Evolutionary conservation across 495 filamentous ascomycete species (phyloP), one percentile per base, ranked within the genome.

Genomic region (Penicillium odoratum): DNA sequence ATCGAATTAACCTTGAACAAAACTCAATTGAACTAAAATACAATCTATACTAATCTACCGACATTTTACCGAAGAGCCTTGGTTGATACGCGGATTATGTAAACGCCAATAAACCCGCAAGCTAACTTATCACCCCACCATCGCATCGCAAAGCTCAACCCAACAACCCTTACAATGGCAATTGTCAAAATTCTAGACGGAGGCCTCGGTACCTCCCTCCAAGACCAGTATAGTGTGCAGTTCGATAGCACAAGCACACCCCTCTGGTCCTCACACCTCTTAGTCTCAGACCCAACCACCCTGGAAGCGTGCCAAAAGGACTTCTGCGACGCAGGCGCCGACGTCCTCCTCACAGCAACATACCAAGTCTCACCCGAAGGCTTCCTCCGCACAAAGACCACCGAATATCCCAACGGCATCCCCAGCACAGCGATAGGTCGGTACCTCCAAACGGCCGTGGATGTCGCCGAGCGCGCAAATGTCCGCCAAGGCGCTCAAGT

Each of bases 181-280:
- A 53, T 58, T 36, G 65, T 86, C 40, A 69, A 74, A 15, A 66
- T 88, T 53, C 80, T 88, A 25, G 86, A 88, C 60, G 86, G 86
- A 36, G 86, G 86, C 10, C 77, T 89, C 0, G 86, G 86, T 16
- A 88, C 86, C 21, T 81, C 85, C 15, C 83, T 89, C 11, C 78
- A 85, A 66, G 79, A 82, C 18, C 70, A 75, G 15, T 79, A 84
- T 61, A 62, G 69, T 31, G 67, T 76, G 52, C 70, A 60, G 38
- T 86, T 86, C 67, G 66, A 74, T 36, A 51, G 58, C 40, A 57
- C 60, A n/a, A 62, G 38, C 28, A 85, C 76, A 1, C 86, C 86
- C 1, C 75, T 88, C 29, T 89, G 86, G 86, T 85, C 86, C 4
- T 84, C 84, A 0, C 80, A 88, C 58, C 74, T 87, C 18, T 77